Evolutionary conservation across 2,329 filamentous ascomycete species (phyloP).

Genomic region (Stachybotrys echinatus): DNA sequence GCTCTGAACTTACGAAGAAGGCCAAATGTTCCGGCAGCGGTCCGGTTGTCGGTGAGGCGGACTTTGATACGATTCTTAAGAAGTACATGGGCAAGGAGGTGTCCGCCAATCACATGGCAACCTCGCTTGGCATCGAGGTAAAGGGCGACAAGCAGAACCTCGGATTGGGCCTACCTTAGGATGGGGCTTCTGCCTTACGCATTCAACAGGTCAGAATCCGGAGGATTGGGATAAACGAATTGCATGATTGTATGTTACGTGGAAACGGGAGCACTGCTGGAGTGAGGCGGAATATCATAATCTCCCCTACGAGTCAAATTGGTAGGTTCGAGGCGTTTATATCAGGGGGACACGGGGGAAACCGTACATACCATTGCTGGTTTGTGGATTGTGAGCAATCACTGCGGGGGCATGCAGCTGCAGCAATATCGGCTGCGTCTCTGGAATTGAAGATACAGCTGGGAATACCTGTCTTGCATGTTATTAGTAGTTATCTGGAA

Average conservation of each 20-base stretch:
- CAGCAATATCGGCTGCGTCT: no score
- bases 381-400: not conserved
- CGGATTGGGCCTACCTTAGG: not conserved
- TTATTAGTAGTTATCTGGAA: no score
- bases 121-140: constrained; percentile 57
- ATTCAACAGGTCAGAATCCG: not conserved
- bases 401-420: not conserved
- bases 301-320: not conserved
- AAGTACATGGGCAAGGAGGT: constrained; percentile 51
- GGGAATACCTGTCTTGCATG: no score
- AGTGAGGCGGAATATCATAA: not conserved
- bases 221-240: not conserved
- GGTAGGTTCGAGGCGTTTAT: not conserved
- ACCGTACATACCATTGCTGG: not conserved
- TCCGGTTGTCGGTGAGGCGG: constrained; percentile 81
- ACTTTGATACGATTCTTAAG: constrained; percentile 76
- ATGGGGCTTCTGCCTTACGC: not conserved
- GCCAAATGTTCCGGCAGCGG: constrained; percentile 90
- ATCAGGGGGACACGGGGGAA: not conserved
- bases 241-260: not conserved
- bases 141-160: constrained; percentile 11
- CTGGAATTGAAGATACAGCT: no score
- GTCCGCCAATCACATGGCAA: constrained; percentile 25
- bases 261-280: not conserved
- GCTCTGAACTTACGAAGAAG: constrained; percentile 89